Evolutionary conservation across 345 rosid species (phyloP).

Genomic region (Salix purpurea): DNA sequence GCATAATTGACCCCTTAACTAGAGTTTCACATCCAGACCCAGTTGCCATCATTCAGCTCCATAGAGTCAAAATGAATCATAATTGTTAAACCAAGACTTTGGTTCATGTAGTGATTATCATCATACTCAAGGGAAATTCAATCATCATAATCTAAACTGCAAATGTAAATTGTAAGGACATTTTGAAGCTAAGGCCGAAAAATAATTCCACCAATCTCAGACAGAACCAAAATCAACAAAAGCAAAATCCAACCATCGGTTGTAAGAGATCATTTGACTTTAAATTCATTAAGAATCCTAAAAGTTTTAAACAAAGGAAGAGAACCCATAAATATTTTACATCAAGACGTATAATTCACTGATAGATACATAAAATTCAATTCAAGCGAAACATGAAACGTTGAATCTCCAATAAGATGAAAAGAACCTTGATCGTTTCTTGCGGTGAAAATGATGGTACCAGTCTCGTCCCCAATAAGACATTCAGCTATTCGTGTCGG

Average conservation of each 20-base stretch:
- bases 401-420: neutral
- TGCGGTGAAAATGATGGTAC: constrained; percentile 37
- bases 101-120: neutral
- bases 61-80: neutral
- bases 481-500: constrained; percentile 42
- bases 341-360: neutral
- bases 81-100: neutral
- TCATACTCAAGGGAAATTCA: neutral
- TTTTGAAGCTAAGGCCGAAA: neutral
- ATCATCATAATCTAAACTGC: neutral
- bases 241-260: neutral
- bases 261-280: neutral
- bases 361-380: neutral
- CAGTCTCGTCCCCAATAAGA: constrained; percentile 49
- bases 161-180: neutral
- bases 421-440: constrained; percentile 23
- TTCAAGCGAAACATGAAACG: too few species aligned
- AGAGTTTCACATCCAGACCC: neutral
- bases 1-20: neutral
- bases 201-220: neutral
- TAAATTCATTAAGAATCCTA: neutral
- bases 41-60: neutral
- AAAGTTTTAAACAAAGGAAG: neutral
- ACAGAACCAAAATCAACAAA: neutral
- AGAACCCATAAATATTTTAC: neutral